A percentile compares a stretch with the other conserved stretches of the same genome.
Conservation (phyloP, 441 rosid genomes). For the Arabidopsis lyrata region DNA sequence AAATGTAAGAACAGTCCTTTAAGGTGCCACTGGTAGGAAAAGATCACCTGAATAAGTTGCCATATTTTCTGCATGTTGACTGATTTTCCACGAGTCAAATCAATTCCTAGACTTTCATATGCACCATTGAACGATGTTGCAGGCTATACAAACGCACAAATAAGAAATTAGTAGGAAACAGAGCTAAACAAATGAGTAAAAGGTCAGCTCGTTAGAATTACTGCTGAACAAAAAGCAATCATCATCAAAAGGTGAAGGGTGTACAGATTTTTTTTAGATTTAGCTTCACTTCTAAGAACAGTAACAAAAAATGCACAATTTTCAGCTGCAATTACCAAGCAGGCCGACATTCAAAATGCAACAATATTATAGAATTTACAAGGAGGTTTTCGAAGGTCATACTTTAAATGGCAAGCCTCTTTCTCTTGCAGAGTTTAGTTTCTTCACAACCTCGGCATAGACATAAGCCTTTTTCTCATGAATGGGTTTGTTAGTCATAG, state of each 20-base stretch:
- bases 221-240: constrained; percentile 10
- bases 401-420: constrained; percentile 70
- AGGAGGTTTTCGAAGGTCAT: constrained; percentile 41
- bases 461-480: constrained; percentile 71
- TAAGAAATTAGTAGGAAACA: background rate
- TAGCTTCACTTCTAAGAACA: constrained; percentile 16
- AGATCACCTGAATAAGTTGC: constrained; percentile 81
- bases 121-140: constrained; percentile 76
- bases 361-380: background rate
- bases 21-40: constrained; percentile 14
- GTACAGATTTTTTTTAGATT: background rate
- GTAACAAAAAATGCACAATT: background rate
- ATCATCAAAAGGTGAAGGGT: constrained; percentile 4
- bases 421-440: constrained; percentile 74
- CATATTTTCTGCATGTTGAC: constrained; percentile 86
- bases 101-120: constrained; percentile 68
- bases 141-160: constrained; percentile 50
- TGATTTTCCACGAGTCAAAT: constrained; percentile 74
- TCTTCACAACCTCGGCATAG: constrained; percentile 72
- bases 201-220: background rate
- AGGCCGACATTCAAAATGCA: constrained; percentile 28
- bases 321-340: background rate
- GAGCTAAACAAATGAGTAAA: background rate
- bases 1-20: constrained; percentile 11
- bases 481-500: constrained; percentile 57